Evolutionary conservation across 345 rosid species (phyloP), one percentile per base, ranked within the genome.

Genomic region (Euphorbia lathyris): DNA sequence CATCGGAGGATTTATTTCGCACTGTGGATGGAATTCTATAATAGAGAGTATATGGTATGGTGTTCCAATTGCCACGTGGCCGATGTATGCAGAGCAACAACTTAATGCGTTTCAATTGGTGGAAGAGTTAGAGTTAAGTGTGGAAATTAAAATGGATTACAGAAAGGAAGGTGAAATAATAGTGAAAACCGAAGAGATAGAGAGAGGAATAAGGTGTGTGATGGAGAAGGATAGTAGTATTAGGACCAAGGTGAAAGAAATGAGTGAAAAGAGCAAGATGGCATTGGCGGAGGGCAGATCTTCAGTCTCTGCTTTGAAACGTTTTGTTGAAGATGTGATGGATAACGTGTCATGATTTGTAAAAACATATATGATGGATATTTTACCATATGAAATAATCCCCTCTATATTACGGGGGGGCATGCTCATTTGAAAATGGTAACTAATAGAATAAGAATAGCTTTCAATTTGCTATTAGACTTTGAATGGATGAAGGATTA

Each of bases 21-120:
- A 73, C 6, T 73, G 71, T 23, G 76, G 76, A 10, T 71, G 74
- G 74, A 71, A 71, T 26, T 71, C 74, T 0, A 72, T 20, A 3
- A 52, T 72, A 0, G 77, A 73, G n/a, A 73, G 77, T 19, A 1
- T 73, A 7, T 60, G 77, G 63, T 73, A 34, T n/a, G 72, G 72
- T 3, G 67, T 73, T 26, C 67, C 68, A 3, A 17, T 67, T 13
- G 72, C 67, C 26, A n/a, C 72, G 14, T 73, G 72, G 72, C 72
- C 72, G 1, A 17, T 74, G 62, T 61, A 68, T 9, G 77, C 77
- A 4, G 72, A 61, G 22, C 72, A 67, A 23, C 77, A 61, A 11
- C 20, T 67, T 1, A 67, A 60, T 40, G 64, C 77, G 3, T 62
- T 66, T 12, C 6, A 5, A 10, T 5, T 74, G 57, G 77, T 74